Evolutionary conservation across 176 grass and related monocot genomes (phyloP).

Genomic region (Zea mays): Zm-B73-REFERENCE-NAM-5.0 NC_050104.1:6768001-6768500

Average conservation of each 20-base stretch:
- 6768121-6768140: background rate
- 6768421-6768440: no score
- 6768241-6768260: background rate
- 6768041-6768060: background rate
- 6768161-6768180: slow-evolving; percentile 7
- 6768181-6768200: background rate
- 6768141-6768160: slow-evolving; percentile 18
- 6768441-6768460: no score
- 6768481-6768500: no score
- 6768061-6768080: background rate
- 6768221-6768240: slow-evolving; percentile 1
- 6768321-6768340: background rate
- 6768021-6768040: background rate
- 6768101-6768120: background rate
- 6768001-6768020: slow-evolving; percentile 9
- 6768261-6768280: background rate
- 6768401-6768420: no score
- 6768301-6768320: slow-evolving; percentile 14
- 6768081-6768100: slow-evolving; percentile 7
- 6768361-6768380: background rate
- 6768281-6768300: slow-evolving; percentile 34
- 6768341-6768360: background rate
- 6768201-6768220: background rate
- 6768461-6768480: no score
- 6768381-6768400: background rate